Percentiles rank a stretch among this genome's conserved stretches.
Evolutionary conservation across 345 rosid genomes (phyloP).

Genomic region (Ricinus communis): DNA sequence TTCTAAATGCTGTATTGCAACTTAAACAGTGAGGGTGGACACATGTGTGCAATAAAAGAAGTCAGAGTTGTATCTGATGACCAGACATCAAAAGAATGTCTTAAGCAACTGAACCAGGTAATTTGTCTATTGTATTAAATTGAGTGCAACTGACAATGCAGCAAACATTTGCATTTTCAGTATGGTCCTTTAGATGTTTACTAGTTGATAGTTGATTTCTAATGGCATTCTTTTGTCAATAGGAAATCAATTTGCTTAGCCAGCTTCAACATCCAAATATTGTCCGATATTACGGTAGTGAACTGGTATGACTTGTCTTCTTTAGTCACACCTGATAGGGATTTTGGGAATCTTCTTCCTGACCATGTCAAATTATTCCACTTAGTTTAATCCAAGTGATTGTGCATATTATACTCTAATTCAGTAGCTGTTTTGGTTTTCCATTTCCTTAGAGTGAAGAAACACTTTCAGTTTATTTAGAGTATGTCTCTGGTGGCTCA

Average conservation of each 20-base stretch:
- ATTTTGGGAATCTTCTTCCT: neutral
- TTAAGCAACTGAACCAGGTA: slow-evolving; percentile 94
- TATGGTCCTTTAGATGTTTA: slow-evolving; percentile 5
- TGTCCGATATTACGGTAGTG: slow-evolving; percentile 89
- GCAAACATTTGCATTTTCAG: neutral
- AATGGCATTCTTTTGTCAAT: slow-evolving; percentile 26
- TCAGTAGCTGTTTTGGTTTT: slow-evolving; percentile 17
- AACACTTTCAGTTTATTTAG: slow-evolving; percentile 90
- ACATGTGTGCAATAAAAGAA: slow-evolving; percentile 97
- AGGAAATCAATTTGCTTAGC: slow-evolving; percentile 93
- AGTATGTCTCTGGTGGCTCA: slow-evolving; percentile 95
- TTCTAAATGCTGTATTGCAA: slow-evolving; percentile 23
- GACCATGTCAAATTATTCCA: neutral
- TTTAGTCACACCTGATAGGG: neutral
- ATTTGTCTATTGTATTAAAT: slow-evolving; percentile 7
- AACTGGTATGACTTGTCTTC: slow-evolving; percentile 58
- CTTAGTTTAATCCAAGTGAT: slow-evolving; percentile 4
- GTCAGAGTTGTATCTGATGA: slow-evolving; percentile 81
- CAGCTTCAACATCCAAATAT: slow-evolving; percentile 88
- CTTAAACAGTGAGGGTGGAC: slow-evolving; percentile 71
- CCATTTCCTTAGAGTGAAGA: slow-evolving; percentile 66
- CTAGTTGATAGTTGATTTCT: slow-evolving; percentile 15
- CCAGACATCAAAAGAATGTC: slow-evolving; percentile 74
- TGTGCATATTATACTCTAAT: neutral
- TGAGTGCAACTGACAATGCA: neutral